Conservation (phyloP, 2,329 filamentous ascomycete species). For the Penicillium sumatraense region DNA sequence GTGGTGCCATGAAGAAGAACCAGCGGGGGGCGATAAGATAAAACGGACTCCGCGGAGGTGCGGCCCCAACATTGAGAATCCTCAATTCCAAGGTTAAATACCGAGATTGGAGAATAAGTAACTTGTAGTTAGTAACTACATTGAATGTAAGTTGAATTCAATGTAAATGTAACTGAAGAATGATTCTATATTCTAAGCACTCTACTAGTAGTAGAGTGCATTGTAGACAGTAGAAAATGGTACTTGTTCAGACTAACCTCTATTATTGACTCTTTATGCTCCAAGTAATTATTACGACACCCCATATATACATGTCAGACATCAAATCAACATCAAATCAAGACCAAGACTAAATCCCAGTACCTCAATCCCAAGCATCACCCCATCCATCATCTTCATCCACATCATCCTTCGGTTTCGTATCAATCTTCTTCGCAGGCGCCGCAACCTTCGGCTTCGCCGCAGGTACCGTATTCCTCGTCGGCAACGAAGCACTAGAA, state of each 20-base stretch:
- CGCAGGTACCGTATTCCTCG: slow-evolving; percentile 38
- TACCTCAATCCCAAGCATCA: slow-evolving; percentile 51
- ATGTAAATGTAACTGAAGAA: too few relatives aligned
- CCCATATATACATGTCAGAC: slow-evolving; percentile 13
- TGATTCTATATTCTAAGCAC: too few relatives aligned
- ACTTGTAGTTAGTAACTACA: too few relatives aligned
- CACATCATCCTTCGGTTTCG: slow-evolving; percentile 58
- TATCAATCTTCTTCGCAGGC: slow-evolving; percentile 69
- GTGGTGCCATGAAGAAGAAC: too few relatives aligned
- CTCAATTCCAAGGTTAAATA: too few relatives aligned
- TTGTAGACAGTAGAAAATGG: too few relatives aligned
- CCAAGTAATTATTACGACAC: neutral
- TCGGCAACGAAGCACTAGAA: slow-evolving; percentile 37
- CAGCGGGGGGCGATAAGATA: neutral
- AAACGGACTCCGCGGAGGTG: neutral
- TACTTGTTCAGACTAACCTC: too few relatives aligned
- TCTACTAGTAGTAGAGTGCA: too few relatives aligned
- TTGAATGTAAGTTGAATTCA: too few relatives aligned
- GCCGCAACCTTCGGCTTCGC: slow-evolving; percentile 54
- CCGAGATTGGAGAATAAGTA: too few relatives aligned
- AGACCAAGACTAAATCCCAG: neutral
- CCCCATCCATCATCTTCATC: slow-evolving; percentile 53
- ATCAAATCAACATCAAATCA: too few relatives aligned
- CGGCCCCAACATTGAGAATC: neutral
- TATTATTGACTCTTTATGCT: neutral